Percentiles rank a stretch among this genome's conserved stretches.
These are phyloP conservation scores for Theobroma cacao DNA, from an alignment of 345 rosid genomes.

Conservation along the genomic window DNA sequence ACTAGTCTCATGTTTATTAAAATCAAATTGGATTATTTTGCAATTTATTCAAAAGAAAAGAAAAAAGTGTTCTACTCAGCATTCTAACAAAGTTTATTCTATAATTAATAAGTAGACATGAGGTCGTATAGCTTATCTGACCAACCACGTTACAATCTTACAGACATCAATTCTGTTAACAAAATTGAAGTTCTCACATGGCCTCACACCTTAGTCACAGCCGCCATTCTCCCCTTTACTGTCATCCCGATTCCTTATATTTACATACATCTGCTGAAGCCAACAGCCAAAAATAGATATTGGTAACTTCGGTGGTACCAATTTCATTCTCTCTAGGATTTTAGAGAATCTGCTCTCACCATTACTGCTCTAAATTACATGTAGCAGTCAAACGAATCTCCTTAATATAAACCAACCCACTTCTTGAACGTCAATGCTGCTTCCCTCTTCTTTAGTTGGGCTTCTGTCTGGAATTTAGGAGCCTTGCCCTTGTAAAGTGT, in stretches of 20 bases:
- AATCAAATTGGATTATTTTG: too few species aligned
- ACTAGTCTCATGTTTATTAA: too few species aligned
- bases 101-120: too few species aligned
- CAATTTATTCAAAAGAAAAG: too few species aligned
- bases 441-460: conserved; percentile 74
- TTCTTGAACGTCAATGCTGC: conserved; percentile 69
- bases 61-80: too few species aligned
- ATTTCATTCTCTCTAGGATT: not conserved
- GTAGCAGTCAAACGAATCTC: not conserved
- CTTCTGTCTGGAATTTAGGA: conserved; percentile 84
- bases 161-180: too few species aligned
- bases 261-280: not conserved
- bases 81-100: too few species aligned
- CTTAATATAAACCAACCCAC: conserved; percentile 71
- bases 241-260: too few species aligned
- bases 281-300: not conserved
- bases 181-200: not conserved
- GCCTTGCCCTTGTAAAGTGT: conserved; percentile 84
- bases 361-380: not conserved
- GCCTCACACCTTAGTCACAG: too few species aligned
- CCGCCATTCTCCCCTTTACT: not conserved
- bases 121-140: too few species aligned
- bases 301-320: not conserved
- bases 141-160: too few species aligned
- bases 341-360: not conserved